Conservation (phyloP, 352 stramenopile genomes). For the Pythium apleroticum region DNA sequence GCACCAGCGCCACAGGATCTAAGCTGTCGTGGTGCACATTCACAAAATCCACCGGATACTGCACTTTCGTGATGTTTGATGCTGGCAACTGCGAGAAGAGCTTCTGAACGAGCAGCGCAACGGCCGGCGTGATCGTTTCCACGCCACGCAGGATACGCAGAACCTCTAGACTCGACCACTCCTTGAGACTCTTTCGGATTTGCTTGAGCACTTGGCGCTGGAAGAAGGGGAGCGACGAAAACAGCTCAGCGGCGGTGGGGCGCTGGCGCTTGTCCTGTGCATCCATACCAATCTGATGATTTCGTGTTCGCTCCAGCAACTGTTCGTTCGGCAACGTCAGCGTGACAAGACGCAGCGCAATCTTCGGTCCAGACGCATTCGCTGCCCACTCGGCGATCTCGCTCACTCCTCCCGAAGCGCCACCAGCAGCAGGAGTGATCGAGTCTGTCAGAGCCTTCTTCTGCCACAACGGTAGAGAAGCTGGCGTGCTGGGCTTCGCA, state of each 20-base stretch:
- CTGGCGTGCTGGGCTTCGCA: background rate
- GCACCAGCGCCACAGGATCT: constrained; percentile 60
- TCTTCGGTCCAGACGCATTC: constrained; percentile 33
- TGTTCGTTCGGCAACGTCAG: constrained; percentile 78
- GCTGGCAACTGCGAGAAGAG: constrained; percentile 72
- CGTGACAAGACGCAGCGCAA: constrained; percentile 74
- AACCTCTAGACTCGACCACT: constrained; percentile 84
- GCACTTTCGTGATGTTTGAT: constrained; percentile 57
- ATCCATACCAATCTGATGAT: constrained; percentile 53
- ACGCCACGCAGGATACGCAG: constrained; percentile 69
- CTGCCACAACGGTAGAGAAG: constrained; percentile 2
- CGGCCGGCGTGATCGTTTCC: constrained; percentile 63
- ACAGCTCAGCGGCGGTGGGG: constrained; percentile 41
- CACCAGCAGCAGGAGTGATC: constrained; percentile 13
- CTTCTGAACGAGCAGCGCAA: constrained; percentile 63
- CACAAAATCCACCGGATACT: constrained; percentile 76
- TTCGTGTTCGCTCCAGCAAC: constrained; percentile 44
- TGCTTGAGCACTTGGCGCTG: constrained; percentile 70
- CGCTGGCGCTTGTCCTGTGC: constrained; percentile 41
- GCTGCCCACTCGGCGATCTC: constrained; percentile 63
- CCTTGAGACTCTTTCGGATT: constrained; percentile 73
- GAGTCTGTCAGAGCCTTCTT: background rate
- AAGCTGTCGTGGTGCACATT: constrained; percentile 54
- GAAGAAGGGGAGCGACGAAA: constrained; percentile 68
- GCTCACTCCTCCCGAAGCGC: constrained; percentile 30